Evolutionary conservation across 768 basidiomycete genomes (phyloP).

Genomic region (Lactarius tabidus): DNA sequence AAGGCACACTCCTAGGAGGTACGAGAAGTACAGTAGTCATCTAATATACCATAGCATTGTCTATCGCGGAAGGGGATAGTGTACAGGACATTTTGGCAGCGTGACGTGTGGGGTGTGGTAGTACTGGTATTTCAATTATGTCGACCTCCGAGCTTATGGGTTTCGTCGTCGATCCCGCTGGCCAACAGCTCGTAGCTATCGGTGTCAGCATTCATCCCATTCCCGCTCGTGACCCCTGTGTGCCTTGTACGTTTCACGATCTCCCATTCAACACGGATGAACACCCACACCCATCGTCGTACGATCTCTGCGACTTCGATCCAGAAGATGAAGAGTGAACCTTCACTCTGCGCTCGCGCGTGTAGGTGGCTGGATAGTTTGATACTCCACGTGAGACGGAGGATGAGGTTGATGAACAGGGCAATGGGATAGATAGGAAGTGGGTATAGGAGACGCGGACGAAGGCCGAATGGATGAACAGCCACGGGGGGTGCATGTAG

Average conservation of each 20-base stretch:
- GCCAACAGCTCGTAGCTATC: constrained; percentile 15
- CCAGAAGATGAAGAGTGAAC: constrained; percentile 68
- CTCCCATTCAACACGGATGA: constrained; percentile 96
- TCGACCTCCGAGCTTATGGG: constrained; percentile 2
- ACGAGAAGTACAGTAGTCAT: neutral
- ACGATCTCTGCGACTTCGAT: constrained; percentile 87
- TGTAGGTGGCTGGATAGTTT: constrained; percentile 87
- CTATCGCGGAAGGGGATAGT: neutral
- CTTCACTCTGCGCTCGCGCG: constrained; percentile 68
- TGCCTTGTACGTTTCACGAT: constrained; percentile 32
- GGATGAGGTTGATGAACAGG: constrained; percentile 76
- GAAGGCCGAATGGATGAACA: constrained; percentile 65
- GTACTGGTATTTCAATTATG: neutral
- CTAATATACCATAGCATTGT: constrained; percentile 2
- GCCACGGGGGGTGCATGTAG: constrained; percentile 18
- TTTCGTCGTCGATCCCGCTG: constrained; percentile 8
- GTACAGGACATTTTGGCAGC: neutral
- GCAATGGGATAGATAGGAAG: constrained; percentile 80
- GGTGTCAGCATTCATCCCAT: neutral
- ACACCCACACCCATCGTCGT: constrained; percentile 97
- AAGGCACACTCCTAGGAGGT: neutral
- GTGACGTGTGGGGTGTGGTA: neutral
- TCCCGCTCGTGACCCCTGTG: neutral
- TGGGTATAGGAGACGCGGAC: constrained; percentile 71
- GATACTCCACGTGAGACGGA: constrained; percentile 92